Base-by-base conservation (phyloP, 2,329 filamentous ascomycete species). In the Aspergillus fischeri region DNA sequence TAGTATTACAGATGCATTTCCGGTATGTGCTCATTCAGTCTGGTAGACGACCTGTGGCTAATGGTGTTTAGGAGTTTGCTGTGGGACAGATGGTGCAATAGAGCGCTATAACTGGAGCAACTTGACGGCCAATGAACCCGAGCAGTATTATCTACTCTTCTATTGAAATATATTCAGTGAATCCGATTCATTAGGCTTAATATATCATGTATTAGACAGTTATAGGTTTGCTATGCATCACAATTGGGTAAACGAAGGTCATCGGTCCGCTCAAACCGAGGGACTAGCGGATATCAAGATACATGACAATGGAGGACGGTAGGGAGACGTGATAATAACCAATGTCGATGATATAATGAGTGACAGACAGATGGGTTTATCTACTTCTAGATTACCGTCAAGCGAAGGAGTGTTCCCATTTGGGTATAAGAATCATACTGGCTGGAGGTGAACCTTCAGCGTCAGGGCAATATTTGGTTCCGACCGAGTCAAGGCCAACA, bases 1-100 rank as follows among this genome's bases (percentile, higher is more conserved):
- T 47, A 83, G 88, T 64, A 81, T 97, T 63, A 89, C 94, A 72
- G 85, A 85, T 62, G 85, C 90, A 70, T 91, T 93, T 73, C 92
- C 94, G 24, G 88, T 86, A 70, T 73, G 81, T 75, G 44, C 10
- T 14, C 44, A 60, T 7, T 47, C 42, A 28, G 28, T 45, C 10
- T 32, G 45, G 11, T 52, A 48, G 29, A 29, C 21, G 21, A 49
- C 3, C 9, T 1, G 17, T 25, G 42, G 45, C 25, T 44, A 50
- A 21, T 10, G 29, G 24, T 9, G 50, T 44, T 51, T 29, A 75
- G 73, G 70, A 73, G 4, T 70, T 75, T 49, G 67, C 71, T 51
- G 66, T 63, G 24, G 66, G 65, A 35, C 73, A 74, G 56, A 71
- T 71, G 64, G 72, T 70, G 21, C 68, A 72, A 48, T 76, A 55